Conservation (phyloP, 768 basidiomycete species). For the Terana coerulea region DNA sequence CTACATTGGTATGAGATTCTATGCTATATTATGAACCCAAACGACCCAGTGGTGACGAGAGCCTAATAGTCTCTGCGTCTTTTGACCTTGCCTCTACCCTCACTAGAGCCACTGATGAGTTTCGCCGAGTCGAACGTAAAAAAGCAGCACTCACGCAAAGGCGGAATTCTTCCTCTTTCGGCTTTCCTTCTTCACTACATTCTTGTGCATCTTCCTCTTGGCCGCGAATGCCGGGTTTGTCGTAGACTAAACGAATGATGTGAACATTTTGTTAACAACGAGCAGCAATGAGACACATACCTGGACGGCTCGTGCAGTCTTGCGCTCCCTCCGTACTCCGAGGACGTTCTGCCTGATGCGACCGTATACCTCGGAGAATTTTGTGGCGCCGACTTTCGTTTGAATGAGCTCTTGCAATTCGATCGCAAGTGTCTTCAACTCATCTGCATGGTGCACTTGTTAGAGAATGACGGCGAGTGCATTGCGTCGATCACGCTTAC, state of each 20-base stretch:
- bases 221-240: conserved; percentile 76
- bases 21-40: conserved; percentile 5
- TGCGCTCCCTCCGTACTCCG: conserved; percentile 67
- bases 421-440: conserved; percentile 72
- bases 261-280: not conserved
- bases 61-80: conserved; percentile 8
- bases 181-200: conserved; percentile 78
- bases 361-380: conserved; percentile 77
- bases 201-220: conserved; percentile 67
- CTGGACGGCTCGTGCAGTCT: conserved; percentile 44
- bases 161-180: conserved; percentile 68
- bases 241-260: conserved; percentile 43
- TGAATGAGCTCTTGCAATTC: conserved; percentile 90
- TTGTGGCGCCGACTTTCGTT: conserved; percentile 80
- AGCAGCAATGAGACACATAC: conserved; percentile 27
- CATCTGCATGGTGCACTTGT: conserved; percentile 47
- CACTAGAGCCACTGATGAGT: not conserved
- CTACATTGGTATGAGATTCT: conserved; percentile 12
- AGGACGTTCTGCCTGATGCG: conserved; percentile 70
- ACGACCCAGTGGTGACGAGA: not conserved
- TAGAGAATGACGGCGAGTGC: not conserved
- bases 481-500: too few species aligned
- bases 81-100: conserved; percentile 6
- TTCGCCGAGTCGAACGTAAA: not conserved
- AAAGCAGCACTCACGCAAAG: conserved; percentile 48